Percentiles rank a stretch among this genome's conserved stretches.
phyloP scores from a whole-genome alignment of 1,139 yeast genomes.

The Meyerozyma sp. region DNA sequence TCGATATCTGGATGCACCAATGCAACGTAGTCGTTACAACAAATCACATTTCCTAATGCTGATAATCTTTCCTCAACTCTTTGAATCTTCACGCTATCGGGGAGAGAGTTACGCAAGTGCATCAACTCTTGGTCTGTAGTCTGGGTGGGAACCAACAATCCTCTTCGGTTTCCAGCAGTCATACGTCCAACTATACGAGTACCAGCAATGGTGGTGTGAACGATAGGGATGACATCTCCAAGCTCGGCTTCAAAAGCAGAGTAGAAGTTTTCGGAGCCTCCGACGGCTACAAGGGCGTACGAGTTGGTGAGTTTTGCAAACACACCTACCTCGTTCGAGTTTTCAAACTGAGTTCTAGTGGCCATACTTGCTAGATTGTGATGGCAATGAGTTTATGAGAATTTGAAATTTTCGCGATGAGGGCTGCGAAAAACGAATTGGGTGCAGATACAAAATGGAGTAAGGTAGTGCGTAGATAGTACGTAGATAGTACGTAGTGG shows the following conservation, averaged over 20 bases:
- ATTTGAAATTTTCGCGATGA: not conserved
- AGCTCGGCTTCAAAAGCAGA: slow-evolving; percentile 96
- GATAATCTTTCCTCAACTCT: slow-evolving; percentile 96
- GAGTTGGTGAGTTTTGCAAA: slow-evolving; percentile 95
- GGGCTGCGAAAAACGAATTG: not conserved
- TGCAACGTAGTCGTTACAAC: slow-evolving; percentile 98
- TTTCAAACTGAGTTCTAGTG: slow-evolving; percentile 73
- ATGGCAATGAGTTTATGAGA: not conserved
- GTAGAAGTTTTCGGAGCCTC: slow-evolving; percentile 97
- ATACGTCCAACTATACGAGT: slow-evolving; percentile 96
- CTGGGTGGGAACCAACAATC: slow-evolving; percentile 92
- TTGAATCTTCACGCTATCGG: slow-evolving; percentile 94
- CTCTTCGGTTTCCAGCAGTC: slow-evolving; percentile 99
- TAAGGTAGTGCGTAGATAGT: not conserved
- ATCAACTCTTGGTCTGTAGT: slow-evolving; percentile 99
- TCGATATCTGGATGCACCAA: slow-evolving; percentile 98
- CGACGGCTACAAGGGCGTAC: slow-evolving; percentile 93
- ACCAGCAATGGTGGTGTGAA: slow-evolving; percentile 96
- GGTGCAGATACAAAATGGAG: not conserved
- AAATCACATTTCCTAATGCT: slow-evolving; percentile 95
- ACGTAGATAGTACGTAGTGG: not conserved
- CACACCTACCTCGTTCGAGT: slow-evolving; percentile 97
- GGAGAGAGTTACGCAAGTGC: slow-evolving; percentile 94
- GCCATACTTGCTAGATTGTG: slow-evolving; percentile 24
- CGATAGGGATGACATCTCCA: slow-evolving; percentile 94